phyloP scores from a whole-genome alignment of 2,329 filamentous ascomycete genomes.

The Simplicillium aogashimaense region DNA sequence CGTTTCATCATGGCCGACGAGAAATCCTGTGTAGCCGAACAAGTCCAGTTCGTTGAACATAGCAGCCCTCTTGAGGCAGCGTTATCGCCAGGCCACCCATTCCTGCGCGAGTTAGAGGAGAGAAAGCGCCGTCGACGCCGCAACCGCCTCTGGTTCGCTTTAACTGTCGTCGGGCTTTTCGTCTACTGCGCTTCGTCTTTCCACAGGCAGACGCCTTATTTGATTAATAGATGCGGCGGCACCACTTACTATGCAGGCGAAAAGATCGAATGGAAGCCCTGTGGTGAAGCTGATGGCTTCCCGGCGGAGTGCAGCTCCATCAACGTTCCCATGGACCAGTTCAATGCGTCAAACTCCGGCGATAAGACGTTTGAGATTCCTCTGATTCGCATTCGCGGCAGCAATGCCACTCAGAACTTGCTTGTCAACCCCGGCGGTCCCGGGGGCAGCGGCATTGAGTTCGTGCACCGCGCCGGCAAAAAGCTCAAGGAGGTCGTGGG shows the following conservation, averaged over 20 bases:
- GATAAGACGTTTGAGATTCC: conserved; percentile 33
- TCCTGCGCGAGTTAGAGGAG: too few species aligned
- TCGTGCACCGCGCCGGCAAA: conserved; percentile 24
- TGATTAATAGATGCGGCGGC: too few species aligned
- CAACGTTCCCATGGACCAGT: conserved; percentile 36
- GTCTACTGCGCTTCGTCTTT: too few species aligned
- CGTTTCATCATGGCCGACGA: too few species aligned
- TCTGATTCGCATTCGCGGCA: conserved; percentile 30
- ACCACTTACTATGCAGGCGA: conserved; percentile 24
- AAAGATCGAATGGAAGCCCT: conserved; percentile 25
- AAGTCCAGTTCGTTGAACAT: too few species aligned
- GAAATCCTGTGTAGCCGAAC: too few species aligned
- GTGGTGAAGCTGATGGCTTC: conserved; percentile 23
- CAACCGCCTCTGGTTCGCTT: too few species aligned
- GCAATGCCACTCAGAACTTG: conserved; percentile 30
- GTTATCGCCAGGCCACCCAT: too few species aligned
- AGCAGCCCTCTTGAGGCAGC: too few species aligned
- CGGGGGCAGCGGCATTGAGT: conserved; percentile 30
- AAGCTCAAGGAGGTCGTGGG: conserved; percentile 24
- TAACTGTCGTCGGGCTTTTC: too few species aligned
- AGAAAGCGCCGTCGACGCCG: too few species aligned
- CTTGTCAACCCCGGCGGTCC: conserved; percentile 39
- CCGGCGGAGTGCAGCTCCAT: conserved; percentile 32
- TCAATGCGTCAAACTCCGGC: conserved; percentile 18
- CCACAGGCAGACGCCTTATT: too few species aligned